Conservation (phyloP, 805 yeast species). For the Candida stauntonica region DNA sequence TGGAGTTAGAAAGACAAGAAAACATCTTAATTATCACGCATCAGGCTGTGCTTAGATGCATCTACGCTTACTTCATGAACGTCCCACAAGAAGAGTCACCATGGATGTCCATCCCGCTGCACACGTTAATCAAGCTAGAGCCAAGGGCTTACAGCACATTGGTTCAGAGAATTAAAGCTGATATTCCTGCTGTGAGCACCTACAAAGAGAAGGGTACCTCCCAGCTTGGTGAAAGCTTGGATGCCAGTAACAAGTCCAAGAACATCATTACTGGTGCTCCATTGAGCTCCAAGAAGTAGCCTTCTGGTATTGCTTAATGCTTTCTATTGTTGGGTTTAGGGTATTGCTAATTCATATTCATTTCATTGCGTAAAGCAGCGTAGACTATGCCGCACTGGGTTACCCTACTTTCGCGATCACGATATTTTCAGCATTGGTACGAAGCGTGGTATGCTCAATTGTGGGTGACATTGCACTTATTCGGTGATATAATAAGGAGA, state of each 20-base stretch:
- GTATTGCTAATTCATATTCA: not conserved
- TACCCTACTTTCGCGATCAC: too few species aligned
- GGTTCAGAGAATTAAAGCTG: constrained; percentile 88
- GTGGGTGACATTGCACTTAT: too few species aligned
- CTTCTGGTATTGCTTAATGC: too few species aligned
- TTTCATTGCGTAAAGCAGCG: too few species aligned
- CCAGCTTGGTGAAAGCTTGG: constrained; percentile 36
- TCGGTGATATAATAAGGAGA: too few species aligned
- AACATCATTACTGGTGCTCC: constrained; percentile 28
- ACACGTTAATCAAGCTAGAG: constrained; percentile 87
- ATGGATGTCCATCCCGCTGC: constrained; percentile 98
- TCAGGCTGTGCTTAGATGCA: constrained; percentile 94
- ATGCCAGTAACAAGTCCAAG: constrained; percentile 21
- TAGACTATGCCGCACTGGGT: too few species aligned
- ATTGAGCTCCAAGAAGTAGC: constrained; percentile 3
- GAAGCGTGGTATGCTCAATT: too few species aligned
- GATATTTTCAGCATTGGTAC: too few species aligned
- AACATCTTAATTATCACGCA: constrained; percentile 94
- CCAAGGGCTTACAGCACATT: constrained; percentile 91
- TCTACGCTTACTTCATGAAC: constrained; percentile 97
- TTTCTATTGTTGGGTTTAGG: not conserved
- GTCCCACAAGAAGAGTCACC: constrained; percentile 97
- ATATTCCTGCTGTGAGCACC: constrained; percentile 96
- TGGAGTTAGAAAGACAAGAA: constrained; percentile 97
- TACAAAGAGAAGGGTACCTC: constrained; percentile 91